A percentile compares a stretch with the other conserved stretches of the same genome.
Conservation (phyloP, 495 filamentous ascomycete species). For the Astrocystis sublimbata region DNA sequence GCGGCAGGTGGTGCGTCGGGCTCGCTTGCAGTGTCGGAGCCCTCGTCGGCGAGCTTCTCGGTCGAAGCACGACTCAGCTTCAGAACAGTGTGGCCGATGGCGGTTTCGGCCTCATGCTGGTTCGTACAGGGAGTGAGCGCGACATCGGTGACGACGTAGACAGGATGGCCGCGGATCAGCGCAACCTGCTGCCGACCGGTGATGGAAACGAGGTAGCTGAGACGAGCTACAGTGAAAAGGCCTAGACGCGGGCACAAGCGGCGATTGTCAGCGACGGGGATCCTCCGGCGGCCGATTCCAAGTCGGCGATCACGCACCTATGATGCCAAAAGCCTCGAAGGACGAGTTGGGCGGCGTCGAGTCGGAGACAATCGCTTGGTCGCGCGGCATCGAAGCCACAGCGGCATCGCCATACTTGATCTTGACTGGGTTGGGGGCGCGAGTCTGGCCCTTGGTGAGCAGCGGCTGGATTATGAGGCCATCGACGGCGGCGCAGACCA, state of each 20-base stretch:
- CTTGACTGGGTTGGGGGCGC: slow-evolving; percentile 52
- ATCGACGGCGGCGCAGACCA: slow-evolving; percentile 81
- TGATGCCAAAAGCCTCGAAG: slow-evolving; percentile 80
- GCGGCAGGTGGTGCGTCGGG: slow-evolving; percentile 31
- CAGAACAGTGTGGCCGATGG: slow-evolving; percentile 64
- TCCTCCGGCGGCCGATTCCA: background rate
- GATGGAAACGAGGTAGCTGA: slow-evolving; percentile 81
- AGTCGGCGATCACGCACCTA: slow-evolving; percentile 62
- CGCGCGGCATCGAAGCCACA: slow-evolving; percentile 38
- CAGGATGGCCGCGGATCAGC: slow-evolving; percentile 72
- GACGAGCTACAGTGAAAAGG: slow-evolving; percentile 67
- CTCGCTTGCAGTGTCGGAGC: slow-evolving; percentile 45
- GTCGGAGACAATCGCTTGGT: slow-evolving; percentile 31
- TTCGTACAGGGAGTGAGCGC: slow-evolving; percentile 84
- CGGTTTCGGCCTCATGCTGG: slow-evolving; percentile 66
- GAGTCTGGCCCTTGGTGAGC: slow-evolving; percentile 43
- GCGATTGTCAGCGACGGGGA: slow-evolving; percentile 6
- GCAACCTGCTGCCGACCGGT: slow-evolving; percentile 85
- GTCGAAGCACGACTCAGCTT: slow-evolving; percentile 38
- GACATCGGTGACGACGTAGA: slow-evolving; percentile 84
- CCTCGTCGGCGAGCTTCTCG: slow-evolving; percentile 34
- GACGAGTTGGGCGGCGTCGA: slow-evolving; percentile 38
- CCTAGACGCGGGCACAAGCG: slow-evolving; percentile 49
- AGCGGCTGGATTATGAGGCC: slow-evolving; percentile 81
- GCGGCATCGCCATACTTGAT: slow-evolving; percentile 75